Evolutionary conservation across 2,329 filamentous ascomycete genomes (phyloP), one percentile per base, ranked within the genome.

Genomic region (Chalaropsis thielavioides): DNA sequence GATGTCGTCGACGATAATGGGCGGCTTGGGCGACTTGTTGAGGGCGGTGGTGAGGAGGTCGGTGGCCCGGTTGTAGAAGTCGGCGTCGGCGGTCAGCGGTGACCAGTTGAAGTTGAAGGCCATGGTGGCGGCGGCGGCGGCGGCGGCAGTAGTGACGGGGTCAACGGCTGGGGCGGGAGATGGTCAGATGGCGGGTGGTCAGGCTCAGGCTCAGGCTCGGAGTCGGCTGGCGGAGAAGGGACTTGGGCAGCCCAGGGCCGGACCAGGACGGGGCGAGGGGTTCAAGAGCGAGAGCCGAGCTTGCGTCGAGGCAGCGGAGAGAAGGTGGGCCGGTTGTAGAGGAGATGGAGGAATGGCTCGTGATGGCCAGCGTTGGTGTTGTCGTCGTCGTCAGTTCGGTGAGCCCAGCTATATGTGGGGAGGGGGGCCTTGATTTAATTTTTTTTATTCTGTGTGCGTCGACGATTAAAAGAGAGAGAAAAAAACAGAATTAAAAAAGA

Each of bases 51-150:
- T 99, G 71, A 99, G 83, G 75, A 97, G 88, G 74, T 97, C 92
- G 75, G 92, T 89, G 62, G 94, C 92, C 71, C 91, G 88, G 74
- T 88, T 84, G 77, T 92, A 92, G 76, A 94, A 94, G 71, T 86
- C 84, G 72, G 90, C 92, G 79, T 97, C 94, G 73, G 92, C 92
- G 78, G 95, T 94, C 70, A 99, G 83, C 73, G 94, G 94, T 83
- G 91, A 96, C 94, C 94, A 99, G 90, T 97, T 97, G 89, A 99
- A 99, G 81, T 97, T 97, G 88, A 99, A 99, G 71, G 94, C 94
- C 94, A 99, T 99, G 77, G 77, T 81, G 59, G 2, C 6, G 59
- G 41, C 59, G 41, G 41, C 13, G 41, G 41, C 41, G 41, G 41
- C 41, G 10, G 41, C 11, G 11, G 41, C 17, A 4, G 41, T 4